phyloP scores from a whole-genome alignment of 2,329 filamentous ascomycete species.

The Pestalotiopsis sp. region DNA sequence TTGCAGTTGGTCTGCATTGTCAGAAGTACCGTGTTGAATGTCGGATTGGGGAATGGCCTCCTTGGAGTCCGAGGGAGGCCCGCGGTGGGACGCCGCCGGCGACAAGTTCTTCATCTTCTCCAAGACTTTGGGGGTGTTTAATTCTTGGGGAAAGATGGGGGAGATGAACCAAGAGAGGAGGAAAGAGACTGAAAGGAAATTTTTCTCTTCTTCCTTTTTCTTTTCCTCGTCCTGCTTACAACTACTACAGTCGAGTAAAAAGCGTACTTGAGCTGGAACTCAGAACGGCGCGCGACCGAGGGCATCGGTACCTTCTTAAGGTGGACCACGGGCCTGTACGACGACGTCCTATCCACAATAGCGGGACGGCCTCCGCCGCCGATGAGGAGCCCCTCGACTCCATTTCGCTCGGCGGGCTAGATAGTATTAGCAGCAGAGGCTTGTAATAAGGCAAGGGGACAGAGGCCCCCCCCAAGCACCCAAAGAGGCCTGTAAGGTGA shows the following conservation, averaged over 20 bases:
- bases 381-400: neutral
- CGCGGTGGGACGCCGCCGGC: neutral
- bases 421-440: too few relatives aligned
- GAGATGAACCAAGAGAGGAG: neutral
- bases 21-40: conserved; percentile 9
- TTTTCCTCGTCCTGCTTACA: neutral
- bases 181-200: neutral
- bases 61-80: neutral
- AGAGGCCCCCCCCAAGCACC: too few relatives aligned
- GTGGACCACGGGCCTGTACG: neutral
- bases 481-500: neutral
- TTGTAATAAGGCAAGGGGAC: neutral
- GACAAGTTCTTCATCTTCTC: neutral
- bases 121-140: neutral
- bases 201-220: too few relatives aligned
- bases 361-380: conserved; percentile 8
- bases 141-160: neutral
- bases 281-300: neutral
- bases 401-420: conserved; percentile 3
- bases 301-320: conserved; percentile 5
- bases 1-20: conserved; percentile 34
- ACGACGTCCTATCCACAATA: conserved; percentile 3
- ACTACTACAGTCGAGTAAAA: neutral
- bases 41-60: neutral
- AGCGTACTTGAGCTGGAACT: neutral